Percentiles rank a stretch among this genome's conserved stretches.
These are phyloP conservation scores for Vitis rupestris DNA, from an alignment of 164 flowering plant genomes.

Conservation along the genomic window DNA sequence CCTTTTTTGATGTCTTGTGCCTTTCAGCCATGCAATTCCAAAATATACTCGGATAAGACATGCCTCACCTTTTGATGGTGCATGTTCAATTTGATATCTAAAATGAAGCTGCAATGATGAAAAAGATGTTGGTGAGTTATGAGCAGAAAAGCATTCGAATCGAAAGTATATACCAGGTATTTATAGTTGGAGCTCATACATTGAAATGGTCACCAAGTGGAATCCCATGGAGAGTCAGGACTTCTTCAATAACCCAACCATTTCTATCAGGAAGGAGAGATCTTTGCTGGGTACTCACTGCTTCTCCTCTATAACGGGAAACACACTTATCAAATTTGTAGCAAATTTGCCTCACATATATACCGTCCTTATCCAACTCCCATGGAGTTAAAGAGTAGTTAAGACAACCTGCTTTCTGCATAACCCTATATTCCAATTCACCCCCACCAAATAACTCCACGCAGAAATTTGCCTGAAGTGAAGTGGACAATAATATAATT, in stretches of 20 bases:
- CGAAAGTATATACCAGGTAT: neutral
- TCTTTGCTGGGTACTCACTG: conserved; percentile 82
- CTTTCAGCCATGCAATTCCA: conserved; percentile 87
- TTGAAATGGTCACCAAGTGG: conserved; percentile 88
- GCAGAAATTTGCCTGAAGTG: conserved; percentile 48
- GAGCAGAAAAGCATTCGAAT: neutral
- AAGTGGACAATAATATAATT: conserved; percentile 1
- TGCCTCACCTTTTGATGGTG: conserved; percentile 49
- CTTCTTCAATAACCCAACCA: conserved; percentile 90
- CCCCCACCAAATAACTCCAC: conserved; percentile 79
- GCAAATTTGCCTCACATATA: conserved; percentile 70
- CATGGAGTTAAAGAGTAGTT: conserved; percentile 77
- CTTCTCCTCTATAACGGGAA: conserved; percentile 83
- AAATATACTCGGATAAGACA: conserved; percentile 58
- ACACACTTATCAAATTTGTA: conserved; percentile 66
- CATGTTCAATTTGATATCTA: conserved; percentile 77
- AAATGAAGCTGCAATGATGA: conserved; percentile 73
- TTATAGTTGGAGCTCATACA: conserved; percentile 36
- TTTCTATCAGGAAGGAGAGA: conserved; percentile 53
- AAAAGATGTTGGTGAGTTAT: neutral
- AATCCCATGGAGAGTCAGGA: conserved; percentile 80
- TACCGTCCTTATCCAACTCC: conserved; percentile 75
- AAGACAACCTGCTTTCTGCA: conserved; percentile 81
- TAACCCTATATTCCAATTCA: conserved; percentile 64
- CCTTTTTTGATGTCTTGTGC: conserved; percentile 76